phyloP scores from a whole-genome alignment of 2,329 filamentous ascomycete genomes.

The Cadophora sp. region DNA sequence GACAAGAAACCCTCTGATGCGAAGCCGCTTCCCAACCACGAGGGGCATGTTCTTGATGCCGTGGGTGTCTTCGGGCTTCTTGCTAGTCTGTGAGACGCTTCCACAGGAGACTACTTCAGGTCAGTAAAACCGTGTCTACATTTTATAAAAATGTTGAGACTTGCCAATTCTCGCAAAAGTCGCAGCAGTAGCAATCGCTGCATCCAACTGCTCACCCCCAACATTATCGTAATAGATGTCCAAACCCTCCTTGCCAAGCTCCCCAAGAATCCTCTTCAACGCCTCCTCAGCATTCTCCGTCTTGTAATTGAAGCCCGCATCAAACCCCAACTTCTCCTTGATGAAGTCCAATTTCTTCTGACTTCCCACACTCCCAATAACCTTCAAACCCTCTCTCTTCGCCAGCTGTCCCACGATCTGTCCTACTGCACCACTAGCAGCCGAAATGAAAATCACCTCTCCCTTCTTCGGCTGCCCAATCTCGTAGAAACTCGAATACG shows the following conservation, averaged over 20 bases:
- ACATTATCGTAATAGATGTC: constrained; percentile 83
- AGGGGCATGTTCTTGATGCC: constrained; percentile 65
- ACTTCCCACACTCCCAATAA: constrained; percentile 76
- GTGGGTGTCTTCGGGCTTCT: constrained; percentile 58
- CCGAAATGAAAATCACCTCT: constrained; percentile 78
- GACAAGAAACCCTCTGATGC: constrained; percentile 71
- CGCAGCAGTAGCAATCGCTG: constrained; percentile 67
- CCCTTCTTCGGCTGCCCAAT: constrained; percentile 78
- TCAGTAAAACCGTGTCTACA: constrained; percentile 4
- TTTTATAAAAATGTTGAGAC: background rate
- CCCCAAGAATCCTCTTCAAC: constrained; percentile 56
- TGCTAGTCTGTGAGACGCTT: constrained; percentile 74
- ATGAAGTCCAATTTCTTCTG: constrained; percentile 78
- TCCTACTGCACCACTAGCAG: constrained; percentile 76
- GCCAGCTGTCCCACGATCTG: constrained; percentile 77
- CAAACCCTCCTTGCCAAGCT: constrained; percentile 70
- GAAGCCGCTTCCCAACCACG: constrained; percentile 65
- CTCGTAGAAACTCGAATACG: constrained; percentile 74
- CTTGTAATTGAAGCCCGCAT: constrained; percentile 82
- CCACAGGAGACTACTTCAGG: constrained; percentile 53
- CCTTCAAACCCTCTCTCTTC: constrained; percentile 74
- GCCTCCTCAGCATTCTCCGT: constrained; percentile 69
- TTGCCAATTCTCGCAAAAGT: constrained; percentile 63
- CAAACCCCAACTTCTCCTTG: constrained; percentile 73
- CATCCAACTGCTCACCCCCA: constrained; percentile 75